Base-by-base conservation (phyloP, 2,329 filamentous ascomycete species). In the Calonectria hawksworthii region DNA sequence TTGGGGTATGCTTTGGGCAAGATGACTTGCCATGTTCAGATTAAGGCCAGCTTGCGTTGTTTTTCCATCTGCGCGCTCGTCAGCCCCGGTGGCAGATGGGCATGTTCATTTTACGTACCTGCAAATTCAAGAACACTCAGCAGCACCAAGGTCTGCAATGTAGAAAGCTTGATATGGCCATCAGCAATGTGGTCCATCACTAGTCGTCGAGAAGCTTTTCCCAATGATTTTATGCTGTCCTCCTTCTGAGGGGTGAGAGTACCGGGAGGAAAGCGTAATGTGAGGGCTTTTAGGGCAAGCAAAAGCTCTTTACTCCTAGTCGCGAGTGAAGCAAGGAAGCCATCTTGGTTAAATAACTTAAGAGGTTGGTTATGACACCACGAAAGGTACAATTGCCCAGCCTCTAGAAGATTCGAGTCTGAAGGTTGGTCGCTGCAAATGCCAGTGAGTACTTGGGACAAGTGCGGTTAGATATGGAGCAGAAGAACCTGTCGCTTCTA, bases 291-390 rank as follows among this genome's bases (percentile, higher is more conserved):
- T 73, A 83, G 67, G 0, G 83, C 78, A 18, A 86, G 81, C 0
- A 85, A 65, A 3, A 87, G 69, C 69, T 85, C 85, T 0, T 79
- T 79, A n/a, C 84, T 81, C 13, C 88, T 84, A 28, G 82, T 76
- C 18, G 81, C 76, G 9, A 89, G 78, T 47, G 82, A 86, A 8
- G 80, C 74, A 11, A 89, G 70, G 74, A 90, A 88, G 1, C 76
- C 83, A 5, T 83, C 81, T 14, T 83, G 77, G 23, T 85, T 82
- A 66, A 90, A 90, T 0, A 90, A 80, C 21, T 86, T 85, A 28
- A 90, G 81, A 8, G 88, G 88, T 66, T 90, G 89, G 30, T 85
- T 87, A 68, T 90, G 87, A 70, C 88, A 88, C 75, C 87, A 90
- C 6, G 83, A 78, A 4, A 89, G 76, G 76, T 90, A 90, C 2